Evolutionary conservation across 2,329 filamentous ascomycete species (phyloP), one percentile per base, ranked within the genome.

Genomic region (Phoma sp.): DNA sequence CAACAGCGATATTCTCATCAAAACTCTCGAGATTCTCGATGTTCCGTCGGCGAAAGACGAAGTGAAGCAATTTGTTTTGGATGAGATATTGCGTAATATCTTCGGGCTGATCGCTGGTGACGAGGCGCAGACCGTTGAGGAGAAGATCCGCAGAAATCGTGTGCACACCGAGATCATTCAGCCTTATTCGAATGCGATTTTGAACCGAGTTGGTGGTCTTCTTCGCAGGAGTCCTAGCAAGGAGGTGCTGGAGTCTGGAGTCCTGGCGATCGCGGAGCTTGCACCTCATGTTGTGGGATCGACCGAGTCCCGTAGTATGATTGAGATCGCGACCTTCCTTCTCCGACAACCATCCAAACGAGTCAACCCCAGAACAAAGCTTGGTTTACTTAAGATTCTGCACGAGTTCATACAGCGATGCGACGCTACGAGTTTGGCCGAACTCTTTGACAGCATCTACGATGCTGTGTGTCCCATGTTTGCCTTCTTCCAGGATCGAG

Each of bases 401-500:
- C 86, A 95, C 69, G 86, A 89, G 57, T 96, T 97, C 60, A 82
- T 96, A 39, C 85, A 86, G 7, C 78, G 89, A 2, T 86, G 85
- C 57, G 78, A 85, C 52, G 75, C 83, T 8, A 75, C 82, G 42
- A 80, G 82, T 55, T 81, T 89, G 43, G 66, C 75, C 5, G 80
- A 82, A 23, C 76, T 93, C 13, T 85, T 85, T 43, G 77, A 82
- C 39, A 81, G 83, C 32, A 84, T 96, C 0, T 96, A 89, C 70
- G 80, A 85, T 40, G 90, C 90, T 0, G 77, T 95, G 8, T 88
- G 90, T 4, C 87, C 90, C 0, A 82, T 98, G 30, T 98, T 96
- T 70, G 90, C 91, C 49, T 96, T 93, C 71, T 93, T 98, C 78
- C 90, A 87, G 64, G 93, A 98, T 72, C 83, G 87, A 38, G 78